A percentile compares a stretch with the other conserved stretches of the same genome.
Evolutionary conservation across 164 flowering plant genomes (phyloP).

Genomic region (Aristolochia contorta): DNA sequence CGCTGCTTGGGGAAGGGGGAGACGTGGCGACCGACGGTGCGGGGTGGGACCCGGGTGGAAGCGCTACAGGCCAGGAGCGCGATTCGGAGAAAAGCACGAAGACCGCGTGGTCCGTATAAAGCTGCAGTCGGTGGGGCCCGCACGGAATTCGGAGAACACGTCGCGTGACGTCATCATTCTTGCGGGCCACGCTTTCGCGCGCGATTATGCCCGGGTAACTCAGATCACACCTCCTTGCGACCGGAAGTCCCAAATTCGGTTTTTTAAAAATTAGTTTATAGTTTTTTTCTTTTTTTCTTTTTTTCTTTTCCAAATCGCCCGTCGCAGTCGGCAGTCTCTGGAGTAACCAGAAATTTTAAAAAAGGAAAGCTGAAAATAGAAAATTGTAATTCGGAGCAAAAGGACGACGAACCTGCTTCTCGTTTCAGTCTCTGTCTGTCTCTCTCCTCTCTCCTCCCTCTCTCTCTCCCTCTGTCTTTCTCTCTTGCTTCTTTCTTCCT

Average conservation of each 20-base stretch:
- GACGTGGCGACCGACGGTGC: no score
- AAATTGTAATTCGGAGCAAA: no score
- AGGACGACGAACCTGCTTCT: conserved; percentile 6
- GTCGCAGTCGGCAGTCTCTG: background rate
- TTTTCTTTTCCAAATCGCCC: no score
- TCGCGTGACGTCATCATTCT: background rate
- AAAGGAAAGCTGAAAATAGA: background rate
- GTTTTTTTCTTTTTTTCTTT: no score
- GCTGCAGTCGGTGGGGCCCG: background rate
- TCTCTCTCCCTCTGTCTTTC: no score
- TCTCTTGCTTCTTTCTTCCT: no score
- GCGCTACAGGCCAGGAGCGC: no score
- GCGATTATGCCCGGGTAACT: background rate
- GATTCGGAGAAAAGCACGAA: background rate
- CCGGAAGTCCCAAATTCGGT: no score
- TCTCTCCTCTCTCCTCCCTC: background rate
- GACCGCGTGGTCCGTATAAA: conserved; percentile 2
- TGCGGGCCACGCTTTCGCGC: conserved; percentile 7
- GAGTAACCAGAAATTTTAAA: background rate
- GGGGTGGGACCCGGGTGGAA: no score
- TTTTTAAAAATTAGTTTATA: background rate
- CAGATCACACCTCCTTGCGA: no score
- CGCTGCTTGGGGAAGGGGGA: no score
- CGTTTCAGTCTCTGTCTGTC: background rate
- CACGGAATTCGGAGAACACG: no score